Evolutionary conservation across 2,329 filamentous ascomycete species (phyloP), one percentile per base, ranked within the genome.

Genomic region (Aspergillus quadrilineatus): DNA sequence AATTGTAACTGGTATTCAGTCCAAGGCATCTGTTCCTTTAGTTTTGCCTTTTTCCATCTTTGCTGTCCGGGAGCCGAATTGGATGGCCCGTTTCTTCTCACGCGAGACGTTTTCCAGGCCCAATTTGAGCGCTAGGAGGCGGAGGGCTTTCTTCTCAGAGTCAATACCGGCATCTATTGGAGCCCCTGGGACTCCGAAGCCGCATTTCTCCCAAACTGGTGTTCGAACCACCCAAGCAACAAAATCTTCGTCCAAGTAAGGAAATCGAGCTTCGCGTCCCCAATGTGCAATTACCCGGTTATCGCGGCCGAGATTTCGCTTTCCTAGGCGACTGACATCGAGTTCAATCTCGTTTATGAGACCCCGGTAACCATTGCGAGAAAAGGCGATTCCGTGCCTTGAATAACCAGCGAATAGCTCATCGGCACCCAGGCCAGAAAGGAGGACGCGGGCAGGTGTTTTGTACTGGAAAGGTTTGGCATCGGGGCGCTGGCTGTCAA

Each of bases 331-430:
- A 47, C 84, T 80, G 37, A 97, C 88, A 60, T 99, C 94, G 3
- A 97, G 80, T 57, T 89, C 85, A 4, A 99, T 82, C 73, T 99
- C 93, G 1, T 90, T 84, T 4, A 92, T 76, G 1, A 99, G 82
- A 0, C 88, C 90, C 0, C 75, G 59, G 63, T 90, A 91, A 0
- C 90, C 89, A 15, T 77, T 75, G 6, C 88, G 83, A 6, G 80
- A 77, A 69, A 89, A 97, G 0, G 92, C 91, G 3, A 85, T 85
- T 2, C 85, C 83, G 67, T 99, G 94, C 6, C 95, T 86, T 8
- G 85, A 86, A 70, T 99, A 99, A 6, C 94, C 94, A 14, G 90
- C 94, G 69, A 99, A 97, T 1, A 99, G 83, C 75, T 99, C 94
- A 68, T 99, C 94, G 1, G 95, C 95, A 1, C 95, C 94, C 1